A percentile compares a stretch with the other conserved stretches of the same genome.
Conservation (phyloP, 164 flowering plant species). For the Macadamia integrifolia region DNA sequence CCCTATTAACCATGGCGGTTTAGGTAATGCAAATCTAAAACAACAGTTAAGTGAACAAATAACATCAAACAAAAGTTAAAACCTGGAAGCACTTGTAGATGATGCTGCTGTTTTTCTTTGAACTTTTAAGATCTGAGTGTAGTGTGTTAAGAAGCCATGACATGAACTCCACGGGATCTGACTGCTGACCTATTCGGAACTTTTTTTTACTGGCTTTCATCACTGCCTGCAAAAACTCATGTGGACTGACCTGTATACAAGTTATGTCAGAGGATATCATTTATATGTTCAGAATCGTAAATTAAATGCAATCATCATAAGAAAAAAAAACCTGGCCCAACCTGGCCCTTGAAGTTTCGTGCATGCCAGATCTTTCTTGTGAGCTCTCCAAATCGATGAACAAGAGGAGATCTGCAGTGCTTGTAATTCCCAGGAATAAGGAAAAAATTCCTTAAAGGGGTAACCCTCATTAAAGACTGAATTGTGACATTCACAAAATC, state of each 20-base stretch:
- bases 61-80: background rate
- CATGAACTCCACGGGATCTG: slow-evolving; percentile 97
- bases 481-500: slow-evolving; percentile 96
- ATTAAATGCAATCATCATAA: background rate
- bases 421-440: slow-evolving; percentile 88
- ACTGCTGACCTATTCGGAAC: slow-evolving; percentile 80
- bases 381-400: slow-evolving; percentile 95
- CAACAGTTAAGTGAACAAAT: background rate
- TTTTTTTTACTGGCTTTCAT: slow-evolving; percentile 93
- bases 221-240: slow-evolving; percentile 93
- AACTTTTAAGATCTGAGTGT: slow-evolving; percentile 66
- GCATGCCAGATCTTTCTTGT: slow-evolving; percentile 97
- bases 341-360: slow-evolving; percentile 97
- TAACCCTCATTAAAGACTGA: slow-evolving; percentile 93
- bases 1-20: slow-evolving; percentile 42
- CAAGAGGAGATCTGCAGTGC: slow-evolving; percentile 82
- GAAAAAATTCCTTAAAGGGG: slow-evolving; percentile 94
- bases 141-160: slow-evolving; percentile 96
- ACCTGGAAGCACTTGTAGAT: slow-evolving; percentile 96
- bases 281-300: background rate
- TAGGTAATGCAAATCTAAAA: slow-evolving; percentile 5
- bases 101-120: slow-evolving; percentile 59
- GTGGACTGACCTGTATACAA: slow-evolving; percentile 85
- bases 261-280: background rate
- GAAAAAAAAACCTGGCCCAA: slow-evolving; percentile 13